Percentiles rank a stretch among this genome's conserved stretches.
Evolutionary conservation across 352 stramenopile species (phyloP).

Genomic region (Blastocystis sp.): DNA sequence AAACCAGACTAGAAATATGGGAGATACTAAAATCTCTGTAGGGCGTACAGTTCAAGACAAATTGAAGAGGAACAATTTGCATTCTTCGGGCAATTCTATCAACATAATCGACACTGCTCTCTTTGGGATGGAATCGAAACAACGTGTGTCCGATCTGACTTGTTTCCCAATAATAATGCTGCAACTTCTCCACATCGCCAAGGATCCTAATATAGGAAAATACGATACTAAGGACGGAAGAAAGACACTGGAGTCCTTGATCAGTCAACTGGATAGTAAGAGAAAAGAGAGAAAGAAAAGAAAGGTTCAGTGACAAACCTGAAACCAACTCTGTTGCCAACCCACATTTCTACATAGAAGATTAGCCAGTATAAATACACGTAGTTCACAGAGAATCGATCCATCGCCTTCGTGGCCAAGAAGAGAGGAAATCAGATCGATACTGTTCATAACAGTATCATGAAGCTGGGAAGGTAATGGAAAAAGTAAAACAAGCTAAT

Average conservation of each 20-base stretch:
- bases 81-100: neutral
- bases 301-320: neutral
- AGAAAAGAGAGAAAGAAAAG: neutral
- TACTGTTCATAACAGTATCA: slow-evolving; percentile 13
- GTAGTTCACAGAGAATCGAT: slow-evolving; percentile 13
- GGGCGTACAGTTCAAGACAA: slow-evolving; percentile 6
- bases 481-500: neutral
- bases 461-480: slow-evolving; percentile 15
- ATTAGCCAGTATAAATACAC: neutral
- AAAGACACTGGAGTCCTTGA: neutral
- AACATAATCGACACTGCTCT: neutral
- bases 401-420: slow-evolving; percentile 36
- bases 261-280: slow-evolving; percentile 16
- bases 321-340: neutral
- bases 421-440: neutral
- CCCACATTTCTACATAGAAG: neutral
- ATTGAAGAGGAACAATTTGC: neutral
- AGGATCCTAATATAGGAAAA: neutral
- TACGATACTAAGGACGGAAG: neutral
- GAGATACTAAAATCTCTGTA: neutral
- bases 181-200: neutral
- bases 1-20: neutral
- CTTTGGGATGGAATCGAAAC: slow-evolving; percentile 35
- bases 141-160: neutral
- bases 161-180: neutral